These are phyloP conservation scores for Cicer yamashitae DNA, from an alignment of 306 rosid species.

Conservation along the genomic window DNA sequence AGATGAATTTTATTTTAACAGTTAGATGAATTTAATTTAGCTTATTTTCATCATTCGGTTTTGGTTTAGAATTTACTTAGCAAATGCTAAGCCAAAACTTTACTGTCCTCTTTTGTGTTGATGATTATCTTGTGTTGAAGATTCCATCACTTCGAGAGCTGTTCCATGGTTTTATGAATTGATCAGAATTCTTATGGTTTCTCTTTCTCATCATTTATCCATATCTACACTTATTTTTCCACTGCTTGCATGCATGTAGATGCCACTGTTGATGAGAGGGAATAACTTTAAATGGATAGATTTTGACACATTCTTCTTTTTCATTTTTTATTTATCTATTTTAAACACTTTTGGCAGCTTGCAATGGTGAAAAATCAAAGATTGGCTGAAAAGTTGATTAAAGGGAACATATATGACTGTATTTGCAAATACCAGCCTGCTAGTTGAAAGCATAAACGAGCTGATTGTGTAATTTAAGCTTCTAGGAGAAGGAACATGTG, in stretches of 20 bases:
- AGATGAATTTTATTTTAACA: neutral
- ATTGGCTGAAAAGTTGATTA: conserved; percentile 86
- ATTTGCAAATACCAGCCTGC: conserved; percentile 89
- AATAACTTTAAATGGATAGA: neutral
- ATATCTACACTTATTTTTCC: conserved; percentile 4
- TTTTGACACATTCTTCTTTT: conserved; percentile 5
- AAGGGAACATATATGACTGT: conserved; percentile 84
- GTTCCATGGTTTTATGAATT: conserved; percentile 19
- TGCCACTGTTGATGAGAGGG: conserved; percentile 3
- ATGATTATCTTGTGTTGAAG: neutral
- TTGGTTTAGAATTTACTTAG: conserved; percentile 11
- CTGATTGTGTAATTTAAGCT: neutral
- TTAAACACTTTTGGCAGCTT: conserved; percentile 63
- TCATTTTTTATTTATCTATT: conserved; percentile 9
- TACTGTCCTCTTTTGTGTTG: neutral
- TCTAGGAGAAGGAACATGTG: neutral
- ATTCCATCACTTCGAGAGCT: neutral
- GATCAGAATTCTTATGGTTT: conserved; percentile 26
- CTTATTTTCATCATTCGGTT: neutral
- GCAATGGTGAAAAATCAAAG: conserved; percentile 99
- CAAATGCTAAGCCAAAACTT: conserved; percentile 22
- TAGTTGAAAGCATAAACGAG: conserved; percentile 21
- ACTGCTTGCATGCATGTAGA: conserved; percentile 6
- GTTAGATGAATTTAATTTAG: conserved; percentile 14
- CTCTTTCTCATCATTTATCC: neutral